Evolutionary conservation across 176 grass and related monocot species (phyloP).

Genomic region (Oryza officinalis): DNA sequence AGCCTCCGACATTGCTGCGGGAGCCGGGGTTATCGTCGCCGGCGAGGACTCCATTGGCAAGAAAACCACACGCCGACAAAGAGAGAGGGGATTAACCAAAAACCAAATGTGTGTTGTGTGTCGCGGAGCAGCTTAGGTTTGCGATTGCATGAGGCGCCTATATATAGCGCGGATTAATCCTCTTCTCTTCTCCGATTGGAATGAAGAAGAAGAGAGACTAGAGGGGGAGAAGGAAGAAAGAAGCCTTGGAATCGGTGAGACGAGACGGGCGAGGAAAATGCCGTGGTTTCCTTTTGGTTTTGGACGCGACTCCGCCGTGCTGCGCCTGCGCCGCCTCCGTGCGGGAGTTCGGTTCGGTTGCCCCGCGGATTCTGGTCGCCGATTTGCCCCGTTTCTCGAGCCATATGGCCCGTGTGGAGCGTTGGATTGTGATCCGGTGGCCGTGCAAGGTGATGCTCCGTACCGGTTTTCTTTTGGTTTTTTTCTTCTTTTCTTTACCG

Average conservation of each 20-base stretch:
- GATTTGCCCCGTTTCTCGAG: neutral
- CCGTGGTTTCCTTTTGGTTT: constrained; percentile 1
- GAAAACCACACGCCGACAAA: too few relatives aligned
- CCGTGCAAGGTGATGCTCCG: too few relatives aligned
- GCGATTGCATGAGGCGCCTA: constrained; percentile 43
- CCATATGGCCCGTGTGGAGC: too few relatives aligned
- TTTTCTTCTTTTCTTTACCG: neutral
- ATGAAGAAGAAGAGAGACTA: neutral
- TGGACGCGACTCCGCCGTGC: neutral
- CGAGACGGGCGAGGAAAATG: neutral
- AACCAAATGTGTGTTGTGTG: constrained; percentile 27
- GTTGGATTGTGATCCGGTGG: neutral
- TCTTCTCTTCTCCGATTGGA: constrained; percentile 1
- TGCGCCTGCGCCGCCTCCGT: neutral
- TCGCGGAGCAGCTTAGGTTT: constrained; percentile 19
- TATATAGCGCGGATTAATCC: constrained; percentile 14
- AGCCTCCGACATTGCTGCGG: constrained; percentile 6
- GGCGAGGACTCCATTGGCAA: constrained; percentile 46
- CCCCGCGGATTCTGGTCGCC: neutral
- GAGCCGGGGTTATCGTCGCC: neutral
- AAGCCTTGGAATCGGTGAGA: neutral
- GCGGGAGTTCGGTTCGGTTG: neutral
- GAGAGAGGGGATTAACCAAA: constrained; percentile 28
- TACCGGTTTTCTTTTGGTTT: neutral
- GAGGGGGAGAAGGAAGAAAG: neutral